Evolutionary conservation across 2,329 filamentous ascomycete genomes (phyloP), one percentile per base, ranked within the genome.

Genomic region (Plectosphaerella sp.): DNA sequence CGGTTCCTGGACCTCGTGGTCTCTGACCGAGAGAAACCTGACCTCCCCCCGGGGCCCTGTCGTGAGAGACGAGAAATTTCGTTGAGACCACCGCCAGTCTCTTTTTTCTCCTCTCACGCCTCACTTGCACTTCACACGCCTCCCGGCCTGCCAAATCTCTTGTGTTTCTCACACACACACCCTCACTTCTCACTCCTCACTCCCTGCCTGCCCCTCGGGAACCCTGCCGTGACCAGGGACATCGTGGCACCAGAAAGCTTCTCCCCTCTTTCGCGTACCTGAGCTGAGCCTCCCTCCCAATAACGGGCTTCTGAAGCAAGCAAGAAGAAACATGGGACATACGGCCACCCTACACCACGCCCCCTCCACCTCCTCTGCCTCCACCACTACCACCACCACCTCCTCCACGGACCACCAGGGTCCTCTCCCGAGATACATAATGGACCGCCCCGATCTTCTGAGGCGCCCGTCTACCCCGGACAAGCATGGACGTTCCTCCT

Each of bases 401-500:
- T 36, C 18, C 33, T 36, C 53, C 43, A 47, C 47, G 22, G 57
- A 36, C 46, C 41, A 52, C 45, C 41, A 52, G 15, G 37, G 45
- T 51, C 50, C 37, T 35, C 49, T 54, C 45, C 45, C 50, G 48
- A 52, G 35, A 52, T 61, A 62, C 59, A 65, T 60, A 54, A 67
- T 65, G 63, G 59, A 64, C 52, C 58, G 56, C 48, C 50, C 53
- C 47, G 61, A 59, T 56, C 57, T 45, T 33, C 57, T 54, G 20
- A 16, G 48, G 49, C 60, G 57, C 57, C 61, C 54, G 42, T 50
- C 51, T 43, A 64, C 68, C 47, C 67, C 67, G 50, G 67, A 71
- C 58, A 67, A 67, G 55, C 64, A 63, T 53, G 66, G 65, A 56
- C 77, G 80, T 54, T 78, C 78, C 28, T 84, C 81, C 53, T 84